Evolutionary conservation across 257 asterid species (phyloP).

Genomic region (Przewalskia tangutica): DNA sequence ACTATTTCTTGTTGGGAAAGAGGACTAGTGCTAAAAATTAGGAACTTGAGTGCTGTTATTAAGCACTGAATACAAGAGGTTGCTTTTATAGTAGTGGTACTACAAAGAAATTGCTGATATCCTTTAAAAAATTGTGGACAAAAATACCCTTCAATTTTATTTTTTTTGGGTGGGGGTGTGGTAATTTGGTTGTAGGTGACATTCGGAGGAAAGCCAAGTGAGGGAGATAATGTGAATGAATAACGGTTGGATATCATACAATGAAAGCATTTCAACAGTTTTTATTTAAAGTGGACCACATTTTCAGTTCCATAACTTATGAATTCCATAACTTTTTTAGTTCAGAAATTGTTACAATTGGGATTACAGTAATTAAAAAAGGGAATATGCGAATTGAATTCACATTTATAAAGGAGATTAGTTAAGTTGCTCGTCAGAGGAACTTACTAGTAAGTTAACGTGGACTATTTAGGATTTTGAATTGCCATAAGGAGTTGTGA

Average conservation of each 20-base stretch:
- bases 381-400: too few species aligned
- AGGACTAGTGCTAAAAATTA: not conserved
- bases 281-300: constrained; percentile 13
- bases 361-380: not conserved
- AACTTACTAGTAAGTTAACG: too few species aligned
- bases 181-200: not conserved
- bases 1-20: not conserved
- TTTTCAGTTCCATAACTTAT: not conserved
- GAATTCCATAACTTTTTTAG: not conserved
- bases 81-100: not conserved
- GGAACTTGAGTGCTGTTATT: not conserved
- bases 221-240: constrained; percentile 17
- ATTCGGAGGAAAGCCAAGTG: constrained; percentile 15
- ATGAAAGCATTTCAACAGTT: constrained; percentile 7
- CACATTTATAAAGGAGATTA: not conserved
- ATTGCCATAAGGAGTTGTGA: too few species aligned
- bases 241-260: constrained; percentile 13
- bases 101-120: not conserved
- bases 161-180: not conserved
- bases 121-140: not conserved
- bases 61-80: not conserved
- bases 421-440: too few species aligned
- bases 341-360: not conserved
- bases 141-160: too few species aligned
- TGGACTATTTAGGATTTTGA: too few species aligned